Percentiles rank a stretch among this genome's conserved stretches.
These are phyloP conservation scores for Ceratocystis variospora DNA, from an alignment of 2,329 filamentous ascomycete species.

Conservation along the genomic window DNA sequence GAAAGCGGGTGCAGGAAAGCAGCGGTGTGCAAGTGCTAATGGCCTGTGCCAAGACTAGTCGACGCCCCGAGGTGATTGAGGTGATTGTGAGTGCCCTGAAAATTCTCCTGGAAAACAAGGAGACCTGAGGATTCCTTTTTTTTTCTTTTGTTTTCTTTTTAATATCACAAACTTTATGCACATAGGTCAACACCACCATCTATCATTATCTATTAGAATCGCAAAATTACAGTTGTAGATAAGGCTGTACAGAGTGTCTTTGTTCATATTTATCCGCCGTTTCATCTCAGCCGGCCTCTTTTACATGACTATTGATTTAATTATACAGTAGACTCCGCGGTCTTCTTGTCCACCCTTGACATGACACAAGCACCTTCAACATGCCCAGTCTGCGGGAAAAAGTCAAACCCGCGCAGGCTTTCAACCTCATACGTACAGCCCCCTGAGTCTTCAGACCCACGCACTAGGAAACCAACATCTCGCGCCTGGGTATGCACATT, in stretches of 20 bases:
- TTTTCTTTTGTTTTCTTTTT: too few species aligned
- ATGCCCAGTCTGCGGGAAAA: conserved; percentile 78
- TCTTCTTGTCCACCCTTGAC: conserved; percentile 14
- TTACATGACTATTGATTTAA: neutral
- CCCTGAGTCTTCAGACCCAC: conserved; percentile 36
- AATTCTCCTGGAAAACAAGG: conserved; percentile 38
- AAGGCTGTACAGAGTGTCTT: neutral
- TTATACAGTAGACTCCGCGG: neutral
- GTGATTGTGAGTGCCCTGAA: conserved; percentile 62
- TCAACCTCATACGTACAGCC: conserved; percentile 64
- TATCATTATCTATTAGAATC: too few species aligned
- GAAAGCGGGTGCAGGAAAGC: conserved; percentile 45
- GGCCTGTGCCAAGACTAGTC: conserved; percentile 53
- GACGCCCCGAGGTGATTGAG: conserved; percentile 55
- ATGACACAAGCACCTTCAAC: conserved; percentile 42
- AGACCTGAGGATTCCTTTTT: conserved; percentile 12
- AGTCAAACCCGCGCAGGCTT: conserved; percentile 84
- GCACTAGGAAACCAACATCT: conserved; percentile 77
- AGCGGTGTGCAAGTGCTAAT: conserved; percentile 56
- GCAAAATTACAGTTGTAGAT: too few species aligned
- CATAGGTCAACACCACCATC: too few species aligned
- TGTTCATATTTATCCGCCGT: too few species aligned
- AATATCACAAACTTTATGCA: too few species aligned
- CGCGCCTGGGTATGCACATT: conserved; percentile 96
- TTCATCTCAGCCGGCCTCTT: neutral